phyloP scores from a whole-genome alignment of 768 basidiomycete species.

The Tremella mesenterica region DNA sequence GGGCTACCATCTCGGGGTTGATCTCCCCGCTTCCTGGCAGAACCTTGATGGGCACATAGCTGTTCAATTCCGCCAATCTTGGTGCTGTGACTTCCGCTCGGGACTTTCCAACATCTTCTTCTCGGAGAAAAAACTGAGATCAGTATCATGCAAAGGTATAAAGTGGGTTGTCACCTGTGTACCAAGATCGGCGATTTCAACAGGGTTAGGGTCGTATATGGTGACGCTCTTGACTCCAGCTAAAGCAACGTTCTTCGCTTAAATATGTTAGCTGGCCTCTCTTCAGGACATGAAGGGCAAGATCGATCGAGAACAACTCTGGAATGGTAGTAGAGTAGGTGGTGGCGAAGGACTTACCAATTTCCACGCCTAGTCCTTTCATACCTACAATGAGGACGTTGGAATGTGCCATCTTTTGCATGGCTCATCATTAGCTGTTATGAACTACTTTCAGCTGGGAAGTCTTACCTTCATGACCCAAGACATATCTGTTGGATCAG shows the following conservation, averaged over 20 bases:
- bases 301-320: too few species aligned
- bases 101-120: conserved; percentile 76
- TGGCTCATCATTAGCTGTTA: conserved; percentile 55
- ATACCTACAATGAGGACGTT: conserved; percentile 89
- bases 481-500: conserved; percentile 58
- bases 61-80: conserved; percentile 86
- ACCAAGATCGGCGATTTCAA: conserved; percentile 79
- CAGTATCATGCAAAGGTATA: not conserved
- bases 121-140: conserved; percentile 80
- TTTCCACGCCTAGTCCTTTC: conserved; percentile 88
- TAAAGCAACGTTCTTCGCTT: conserved; percentile 88
- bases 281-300: too few species aligned
- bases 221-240: conserved; percentile 98
- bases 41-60: conserved; percentile 86
- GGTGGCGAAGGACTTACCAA: conserved; percentile 53
- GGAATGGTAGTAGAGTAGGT: not conserved
- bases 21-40: conserved; percentile 72
- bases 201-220: conserved; percentile 83
- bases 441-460: not conserved
- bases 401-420: conserved; percentile 97
- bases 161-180: conserved; percentile 56
- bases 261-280: too few species aligned
- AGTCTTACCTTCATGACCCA: conserved; percentile 84
- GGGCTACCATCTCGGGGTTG: conserved; percentile 67
- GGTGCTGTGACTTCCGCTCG: conserved; percentile 76